Conservation (phyloP, 2,329 filamentous ascomycete species). For the Colletotrichum sp. region DNA sequence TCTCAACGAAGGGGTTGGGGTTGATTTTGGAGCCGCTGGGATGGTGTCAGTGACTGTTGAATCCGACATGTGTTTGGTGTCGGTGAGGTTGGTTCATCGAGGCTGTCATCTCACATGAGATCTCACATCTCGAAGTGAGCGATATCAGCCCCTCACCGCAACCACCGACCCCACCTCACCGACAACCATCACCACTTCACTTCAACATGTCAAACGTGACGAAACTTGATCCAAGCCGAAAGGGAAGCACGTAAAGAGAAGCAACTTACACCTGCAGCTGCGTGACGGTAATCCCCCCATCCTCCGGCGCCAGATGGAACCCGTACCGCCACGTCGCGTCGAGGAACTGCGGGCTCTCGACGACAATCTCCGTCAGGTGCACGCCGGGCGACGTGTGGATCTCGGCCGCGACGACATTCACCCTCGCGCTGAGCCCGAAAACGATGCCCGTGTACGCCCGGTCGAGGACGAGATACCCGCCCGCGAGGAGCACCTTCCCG, state of each 20-base stretch:
- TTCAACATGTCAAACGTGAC: neutral
- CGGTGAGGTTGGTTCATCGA: neutral
- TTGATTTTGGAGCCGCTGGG: conserved; percentile 15
- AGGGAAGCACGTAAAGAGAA: conserved; percentile 6
- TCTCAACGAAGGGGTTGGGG: conserved; percentile 89
- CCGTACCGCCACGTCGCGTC: conserved; percentile 89
- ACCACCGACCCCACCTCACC: neutral
- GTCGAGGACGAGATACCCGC: conserved; percentile 94
- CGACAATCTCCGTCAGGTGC: conserved; percentile 74
- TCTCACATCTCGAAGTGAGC: neutral
- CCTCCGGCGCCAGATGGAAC: conserved; percentile 71
- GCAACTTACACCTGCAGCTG: conserved; percentile 77
- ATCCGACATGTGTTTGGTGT: too few relatives aligned
- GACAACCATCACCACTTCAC: neutral
- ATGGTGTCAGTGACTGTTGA: neutral
- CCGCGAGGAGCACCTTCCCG: conserved; percentile 93
- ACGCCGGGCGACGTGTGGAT: conserved; percentile 65
- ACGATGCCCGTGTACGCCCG: conserved; percentile 80
- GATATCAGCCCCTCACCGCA: neutral
- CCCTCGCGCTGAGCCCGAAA: conserved; percentile 70
- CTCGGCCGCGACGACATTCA: conserved; percentile 66
- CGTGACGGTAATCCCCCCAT: conserved; percentile 81
- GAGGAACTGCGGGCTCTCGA: conserved; percentile 89
- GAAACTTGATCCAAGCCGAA: neutral
- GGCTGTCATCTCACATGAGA: neutral